phyloP scores from a whole-genome alignment of 148 eudicot genomes.

The Selenicereus undatus region DNA sequence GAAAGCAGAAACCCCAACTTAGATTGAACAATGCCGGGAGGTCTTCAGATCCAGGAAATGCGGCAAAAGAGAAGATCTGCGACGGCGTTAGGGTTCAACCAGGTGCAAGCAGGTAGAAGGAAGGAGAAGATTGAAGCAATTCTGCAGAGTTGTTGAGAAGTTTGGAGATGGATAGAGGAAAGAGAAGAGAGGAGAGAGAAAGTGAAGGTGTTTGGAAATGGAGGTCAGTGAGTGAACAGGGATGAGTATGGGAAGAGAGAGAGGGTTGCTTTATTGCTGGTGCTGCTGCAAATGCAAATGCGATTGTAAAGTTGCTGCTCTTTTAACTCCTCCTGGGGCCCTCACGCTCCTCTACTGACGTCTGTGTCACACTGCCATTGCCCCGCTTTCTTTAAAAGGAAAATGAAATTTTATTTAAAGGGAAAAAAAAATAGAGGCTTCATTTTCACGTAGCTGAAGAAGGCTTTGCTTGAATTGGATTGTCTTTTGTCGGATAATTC shows the following conservation, averaged over 20 bases:
- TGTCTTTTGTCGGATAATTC: neutral
- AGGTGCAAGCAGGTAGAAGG: neutral
- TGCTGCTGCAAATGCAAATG: neutral
- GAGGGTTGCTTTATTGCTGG: slow-evolving; percentile 10
- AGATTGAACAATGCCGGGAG: neutral
- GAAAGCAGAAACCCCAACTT: slow-evolving; percentile 18
- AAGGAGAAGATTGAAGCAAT: neutral
- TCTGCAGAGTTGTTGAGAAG: neutral
- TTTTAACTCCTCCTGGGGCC: slow-evolving; percentile 3
- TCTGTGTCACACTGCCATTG: neutral
- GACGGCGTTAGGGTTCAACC: neutral
- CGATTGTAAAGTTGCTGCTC: slow-evolving; percentile 12
- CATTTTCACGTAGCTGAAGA: neutral
- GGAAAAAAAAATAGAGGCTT: neutral
- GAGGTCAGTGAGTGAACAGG: neutral
- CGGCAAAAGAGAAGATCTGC: slow-evolving; percentile 20
- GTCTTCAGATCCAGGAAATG: slow-evolving; percentile 19
- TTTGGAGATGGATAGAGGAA: no score
- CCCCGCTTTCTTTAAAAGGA: neutral
- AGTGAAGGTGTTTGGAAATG: slow-evolving; percentile 3
- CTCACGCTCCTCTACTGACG: slow-evolving; percentile 2
- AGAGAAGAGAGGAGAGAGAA: neutral
- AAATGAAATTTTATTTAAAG: no score
- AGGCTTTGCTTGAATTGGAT: neutral
- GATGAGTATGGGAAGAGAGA: slow-evolving; percentile 4